Evolutionary conservation across 495 filamentous ascomycete genomes (phyloP), one percentile per base, ranked within the genome.

Genomic region (Podospora bellae-mahoneyi): DNA sequence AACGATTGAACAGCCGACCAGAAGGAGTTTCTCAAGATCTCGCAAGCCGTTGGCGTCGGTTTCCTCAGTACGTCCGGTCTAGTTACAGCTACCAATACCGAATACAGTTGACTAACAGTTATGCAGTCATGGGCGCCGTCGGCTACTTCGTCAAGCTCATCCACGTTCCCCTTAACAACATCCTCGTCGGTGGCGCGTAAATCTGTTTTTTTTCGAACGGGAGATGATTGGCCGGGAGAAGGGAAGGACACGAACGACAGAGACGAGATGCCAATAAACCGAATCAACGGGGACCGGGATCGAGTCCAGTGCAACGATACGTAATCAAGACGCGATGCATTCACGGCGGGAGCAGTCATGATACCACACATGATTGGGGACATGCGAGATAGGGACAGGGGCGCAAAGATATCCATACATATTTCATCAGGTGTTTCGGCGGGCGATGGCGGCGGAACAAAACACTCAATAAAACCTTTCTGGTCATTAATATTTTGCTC

Each of bases 81-180:
- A n/a, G 16, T 18, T 15, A 5, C 23, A 10, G 27, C 7, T 3
- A n/a, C 57, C 20, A 59, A 9, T 7, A 4, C n/a, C 16, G 30
- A 10, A 23, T 7, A 64, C 60, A 19, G 15, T n/a, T 57, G 23
- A 63, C 56, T 65, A 65, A 61, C 18, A 15, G 32, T 1, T 16
- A 26, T 23, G 60, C 64, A 73, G 69, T 74, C 69, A 78, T 78
- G 76, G 76, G 76, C 54, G 75, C 74, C 27, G 93, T 94, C 75
- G 94, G 94, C 65, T 97, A 95, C 82, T 81, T 97, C 64, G 91
- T 97, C 74, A 99, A 99, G 84, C 86, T 99, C 74, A 93, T 79
- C 34, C 78, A 79, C 69, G 76, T 78, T 7, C 75, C 74, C 65
- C 73, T 83, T 61, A 83, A 82, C 78, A 81, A 81, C 71, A 80